These are phyloP conservation scores for Eutrema yunnanense DNA, from an alignment of 345 rosid species.

Conservation along the genomic window DNA sequence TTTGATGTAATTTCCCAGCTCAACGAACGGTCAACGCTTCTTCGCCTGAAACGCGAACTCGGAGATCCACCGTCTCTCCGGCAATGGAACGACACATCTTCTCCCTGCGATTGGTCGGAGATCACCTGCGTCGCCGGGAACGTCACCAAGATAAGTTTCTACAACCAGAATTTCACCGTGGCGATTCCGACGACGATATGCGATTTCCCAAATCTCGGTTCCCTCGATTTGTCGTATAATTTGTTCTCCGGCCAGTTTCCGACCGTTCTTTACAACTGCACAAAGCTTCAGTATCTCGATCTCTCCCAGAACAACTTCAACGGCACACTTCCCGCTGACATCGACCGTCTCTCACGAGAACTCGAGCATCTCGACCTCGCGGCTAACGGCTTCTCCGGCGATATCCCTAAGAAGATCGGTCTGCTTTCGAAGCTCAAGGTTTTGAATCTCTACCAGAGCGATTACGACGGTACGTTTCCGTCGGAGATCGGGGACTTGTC, in stretches of 20 bases:
- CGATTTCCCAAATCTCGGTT: slow-evolving; percentile 49
- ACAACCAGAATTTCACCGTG: slow-evolving; percentile 32
- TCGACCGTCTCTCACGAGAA: slow-evolving; percentile 38
- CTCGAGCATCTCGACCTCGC: slow-evolving; percentile 45
- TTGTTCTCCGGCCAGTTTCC: slow-evolving; percentile 63
- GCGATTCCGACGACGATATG: slow-evolving; percentile 57
- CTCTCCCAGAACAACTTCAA: slow-evolving; percentile 62
- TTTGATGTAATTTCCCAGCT: slow-evolving; percentile 42
- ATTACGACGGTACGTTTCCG: slow-evolving; percentile 72
- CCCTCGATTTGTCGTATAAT: slow-evolving; percentile 41
- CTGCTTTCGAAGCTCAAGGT: slow-evolving; percentile 36
- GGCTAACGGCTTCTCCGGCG: slow-evolving; percentile 63
- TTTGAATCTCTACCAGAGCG: slow-evolving; percentile 34
- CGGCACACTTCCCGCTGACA: slow-evolving; percentile 61
- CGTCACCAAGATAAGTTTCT: slow-evolving; percentile 40
- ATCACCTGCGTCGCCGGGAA: slow-evolving; percentile 39
- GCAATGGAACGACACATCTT: slow-evolving; percentile 53
- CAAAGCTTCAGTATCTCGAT: slow-evolving; percentile 47
- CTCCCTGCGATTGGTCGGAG: slow-evolving; percentile 64
- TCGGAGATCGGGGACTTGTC: slow-evolving; percentile 62
- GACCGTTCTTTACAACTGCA: slow-evolving; percentile 47
- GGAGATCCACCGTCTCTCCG: slow-evolving; percentile 53
- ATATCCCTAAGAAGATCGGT: slow-evolving; percentile 54
- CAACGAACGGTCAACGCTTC: slow-evolving; percentile 45
- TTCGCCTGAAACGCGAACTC: slow-evolving; percentile 44